These are phyloP conservation scores for Crocinoboletus sp. DNA, from an alignment of 1,284 basidiomycete species.

Conservation along the genomic window DNA sequence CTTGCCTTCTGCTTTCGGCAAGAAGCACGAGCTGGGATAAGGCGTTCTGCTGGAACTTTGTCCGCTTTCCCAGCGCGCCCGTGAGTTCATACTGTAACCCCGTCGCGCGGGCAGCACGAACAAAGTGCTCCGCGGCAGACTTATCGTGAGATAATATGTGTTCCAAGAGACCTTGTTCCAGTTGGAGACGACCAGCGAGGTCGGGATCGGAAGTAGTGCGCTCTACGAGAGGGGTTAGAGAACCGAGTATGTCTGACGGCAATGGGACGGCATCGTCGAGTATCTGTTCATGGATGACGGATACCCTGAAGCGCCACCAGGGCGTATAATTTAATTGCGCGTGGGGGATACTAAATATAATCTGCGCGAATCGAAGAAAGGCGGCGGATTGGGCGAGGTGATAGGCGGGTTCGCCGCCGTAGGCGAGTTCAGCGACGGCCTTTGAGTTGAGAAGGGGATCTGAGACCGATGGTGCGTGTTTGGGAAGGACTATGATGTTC, in stretches of 20 bases:
- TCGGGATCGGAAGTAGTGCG: constrained; percentile 48
- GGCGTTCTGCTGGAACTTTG: constrained; percentile 89
- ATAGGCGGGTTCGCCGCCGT: constrained; percentile 93
- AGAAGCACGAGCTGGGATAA: constrained; percentile 92
- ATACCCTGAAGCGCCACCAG: constrained; percentile 83
- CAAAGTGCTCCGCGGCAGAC: constrained; percentile 74
- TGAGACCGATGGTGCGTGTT: constrained; percentile 29
- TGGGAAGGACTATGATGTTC: constrained; percentile 43
- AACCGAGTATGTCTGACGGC: constrained; percentile 43
- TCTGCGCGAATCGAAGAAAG: constrained; percentile 74
- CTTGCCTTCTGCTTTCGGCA: constrained; percentile 70
- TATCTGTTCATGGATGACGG: constrained; percentile 76
- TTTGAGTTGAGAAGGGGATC: constrained; percentile 61
- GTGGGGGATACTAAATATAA: constrained; percentile 58
- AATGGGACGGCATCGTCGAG: constrained; percentile 82
- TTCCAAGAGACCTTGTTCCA: constrained; percentile 81
- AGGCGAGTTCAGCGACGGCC: constrained; percentile 75
- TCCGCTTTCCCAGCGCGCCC: constrained; percentile 91
- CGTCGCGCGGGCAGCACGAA: constrained; percentile 73
- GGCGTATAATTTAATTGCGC: constrained; percentile 42
- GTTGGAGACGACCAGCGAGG: constrained; percentile 62
- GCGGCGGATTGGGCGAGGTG: constrained; percentile 75
- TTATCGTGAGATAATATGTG: constrained; percentile 76
- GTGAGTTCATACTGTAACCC: constrained; percentile 89
- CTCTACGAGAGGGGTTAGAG: constrained; percentile 47